Percentiles rank a stretch among this genome's conserved stretches.
These are phyloP conservation scores for Phytophthora ramorum DNA, from an alignment of 352 stramenopile species.

Conservation along the genomic window DNA sequence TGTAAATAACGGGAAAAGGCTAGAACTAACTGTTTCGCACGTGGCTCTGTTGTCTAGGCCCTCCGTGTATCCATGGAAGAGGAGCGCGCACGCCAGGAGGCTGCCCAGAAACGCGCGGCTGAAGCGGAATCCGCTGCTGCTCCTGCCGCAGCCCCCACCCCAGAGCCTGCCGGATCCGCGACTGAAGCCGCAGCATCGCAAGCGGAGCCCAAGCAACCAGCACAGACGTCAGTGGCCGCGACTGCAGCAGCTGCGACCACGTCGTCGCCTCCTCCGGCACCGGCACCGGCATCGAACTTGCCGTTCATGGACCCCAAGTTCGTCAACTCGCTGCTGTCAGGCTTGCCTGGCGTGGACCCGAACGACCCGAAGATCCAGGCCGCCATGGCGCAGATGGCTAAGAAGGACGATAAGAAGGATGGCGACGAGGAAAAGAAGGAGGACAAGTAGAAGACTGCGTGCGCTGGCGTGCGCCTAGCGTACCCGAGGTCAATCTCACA, in stretches of 20 bases:
- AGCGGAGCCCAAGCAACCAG: conserved; percentile 48
- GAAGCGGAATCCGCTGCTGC: conserved; percentile 79
- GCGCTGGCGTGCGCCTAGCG: conserved; percentile 12
- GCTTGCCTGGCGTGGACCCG: conserved; percentile 89
- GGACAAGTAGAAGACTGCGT: conserved; percentile 61
- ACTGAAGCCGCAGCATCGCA: conserved; percentile 37
- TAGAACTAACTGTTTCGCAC: conserved; percentile 16
- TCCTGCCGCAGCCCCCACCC: conserved; percentile 24
- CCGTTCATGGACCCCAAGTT: conserved; percentile 92
- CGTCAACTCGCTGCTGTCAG: conserved; percentile 90
- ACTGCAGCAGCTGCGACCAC: conserved; percentile 26
- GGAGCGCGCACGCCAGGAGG: conserved; percentile 96
- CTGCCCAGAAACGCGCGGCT: conserved; percentile 90
- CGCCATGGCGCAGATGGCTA: conserved; percentile 89
- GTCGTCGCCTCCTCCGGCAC: conserved; percentile 61
- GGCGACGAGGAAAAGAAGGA: conserved; percentile 88
- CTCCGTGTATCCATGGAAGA: conserved; percentile 99
- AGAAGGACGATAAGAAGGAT: conserved; percentile 85
- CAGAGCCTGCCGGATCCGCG: conserved; percentile 55
- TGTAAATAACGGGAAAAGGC: not conserved
- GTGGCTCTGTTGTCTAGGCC: conserved; percentile 41
- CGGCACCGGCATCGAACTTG: conserved; percentile 78
- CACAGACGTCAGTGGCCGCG: conserved; percentile 34
- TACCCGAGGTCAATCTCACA: conserved; percentile 25
- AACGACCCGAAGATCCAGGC: conserved; percentile 94